These are phyloP conservation scores for Macrocybe gigantea DNA, from an alignment of 768 basidiomycete genomes.

Conservation along the genomic window DNA sequence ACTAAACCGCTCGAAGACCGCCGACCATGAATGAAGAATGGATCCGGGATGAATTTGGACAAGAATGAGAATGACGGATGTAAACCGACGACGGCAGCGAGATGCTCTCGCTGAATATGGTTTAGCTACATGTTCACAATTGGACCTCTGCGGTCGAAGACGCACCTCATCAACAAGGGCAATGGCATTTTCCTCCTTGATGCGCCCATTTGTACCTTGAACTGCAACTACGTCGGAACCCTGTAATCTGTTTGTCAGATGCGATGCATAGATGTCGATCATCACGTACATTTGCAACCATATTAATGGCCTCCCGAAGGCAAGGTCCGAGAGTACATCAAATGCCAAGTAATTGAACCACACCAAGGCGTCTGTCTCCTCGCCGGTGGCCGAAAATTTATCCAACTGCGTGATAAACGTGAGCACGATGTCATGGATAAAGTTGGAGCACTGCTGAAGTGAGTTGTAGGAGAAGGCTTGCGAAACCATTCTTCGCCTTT, in stretches of 20 bases:
- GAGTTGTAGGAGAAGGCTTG: conserved; percentile 22
- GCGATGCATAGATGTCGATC: neutral
- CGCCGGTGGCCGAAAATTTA: conserved; percentile 10
- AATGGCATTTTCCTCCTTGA: conserved; percentile 16
- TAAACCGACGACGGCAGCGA: conserved; percentile 21
- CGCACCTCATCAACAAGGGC: conserved; percentile 21
- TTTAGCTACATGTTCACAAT: neutral
- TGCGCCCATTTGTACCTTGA: conserved; percentile 11
- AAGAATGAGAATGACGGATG: conserved; percentile 14
- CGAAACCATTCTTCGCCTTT: conserved; percentile 23
- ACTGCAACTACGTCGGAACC: conserved; percentile 19
- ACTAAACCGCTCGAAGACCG: conserved; percentile 16
- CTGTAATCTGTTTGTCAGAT: conserved; percentile 5
- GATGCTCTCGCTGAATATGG: conserved; percentile 19
- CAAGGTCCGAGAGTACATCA: conserved; percentile 26
- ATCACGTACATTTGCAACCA: conserved; percentile 17
- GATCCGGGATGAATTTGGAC: conserved; percentile 16
- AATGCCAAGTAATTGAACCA: conserved; percentile 30
- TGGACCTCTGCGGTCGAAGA: neutral
- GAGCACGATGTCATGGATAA: conserved; percentile 11
- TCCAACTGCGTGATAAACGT: conserved; percentile 16
- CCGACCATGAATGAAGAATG: conserved; percentile 17
- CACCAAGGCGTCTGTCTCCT: conserved; percentile 16
- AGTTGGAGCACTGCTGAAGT: conserved; percentile 12
- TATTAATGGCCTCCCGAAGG: conserved; percentile 28